Evolutionary conservation across 2,329 filamentous ascomycete genomes (phyloP).

Genomic region (Botrytis porri): DNA sequence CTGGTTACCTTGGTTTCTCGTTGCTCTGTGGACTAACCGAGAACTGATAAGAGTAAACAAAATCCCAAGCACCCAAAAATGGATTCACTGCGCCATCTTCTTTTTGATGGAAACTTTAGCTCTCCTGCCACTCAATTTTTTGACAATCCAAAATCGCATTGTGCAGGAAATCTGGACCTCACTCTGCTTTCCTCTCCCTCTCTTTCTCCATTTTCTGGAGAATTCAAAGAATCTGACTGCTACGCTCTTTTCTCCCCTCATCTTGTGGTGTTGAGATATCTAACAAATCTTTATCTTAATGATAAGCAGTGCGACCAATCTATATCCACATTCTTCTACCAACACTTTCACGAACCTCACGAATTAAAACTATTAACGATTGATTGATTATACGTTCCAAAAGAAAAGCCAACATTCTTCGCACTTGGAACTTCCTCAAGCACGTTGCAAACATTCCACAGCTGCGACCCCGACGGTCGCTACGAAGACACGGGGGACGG

Average conservation of each 20-base stretch:
- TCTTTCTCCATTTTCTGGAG: conserved; percentile 5
- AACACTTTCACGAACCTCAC: conserved; percentile 3
- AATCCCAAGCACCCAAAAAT: not conserved
- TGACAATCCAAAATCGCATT: conserved; percentile 6
- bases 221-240: conserved; percentile 8
- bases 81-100: conserved; percentile 19
- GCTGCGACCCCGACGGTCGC: conserved; percentile 37
- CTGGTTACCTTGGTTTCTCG: not conserved
- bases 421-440: conserved; percentile 21
- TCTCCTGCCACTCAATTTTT: conserved; percentile 20
- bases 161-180: conserved; percentile 14
- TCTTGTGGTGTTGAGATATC: conserved; percentile 9
- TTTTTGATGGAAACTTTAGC: conserved; percentile 16
- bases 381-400: conserved; percentile 2
- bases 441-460: conserved; percentile 34
- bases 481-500: conserved; percentile 36
- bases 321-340: conserved; percentile 18
- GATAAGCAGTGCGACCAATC: conserved; percentile 16
- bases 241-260: conserved; percentile 10
- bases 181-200: not conserved
- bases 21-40: conserved; percentile 8
- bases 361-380: not conserved
- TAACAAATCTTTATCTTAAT: conserved; percentile 15
- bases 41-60: conserved; percentile 14
- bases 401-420: conserved; percentile 26